phyloP scores from a whole-genome alignment of 371 early-diverging fungal genomes.

The Mucor lusitanicus region DNA sequence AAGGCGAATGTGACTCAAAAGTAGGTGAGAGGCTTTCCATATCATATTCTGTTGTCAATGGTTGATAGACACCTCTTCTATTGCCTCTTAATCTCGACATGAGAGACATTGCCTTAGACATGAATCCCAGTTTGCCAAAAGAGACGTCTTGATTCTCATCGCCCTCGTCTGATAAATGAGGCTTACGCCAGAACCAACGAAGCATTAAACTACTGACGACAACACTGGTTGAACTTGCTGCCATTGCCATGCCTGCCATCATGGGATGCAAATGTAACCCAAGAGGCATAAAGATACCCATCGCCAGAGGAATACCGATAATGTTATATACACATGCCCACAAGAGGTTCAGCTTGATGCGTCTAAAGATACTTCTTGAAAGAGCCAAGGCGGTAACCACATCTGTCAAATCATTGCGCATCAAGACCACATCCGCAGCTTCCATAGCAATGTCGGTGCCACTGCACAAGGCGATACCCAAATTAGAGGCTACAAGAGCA shows the following conservation, averaged over 20 bases:
- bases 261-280: conserved; percentile 87
- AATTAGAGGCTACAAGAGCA: conserved; percentile 87
- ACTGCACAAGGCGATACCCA: conserved; percentile 92
- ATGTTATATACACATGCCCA: conserved; percentile 93
- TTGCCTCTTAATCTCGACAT: neutral
- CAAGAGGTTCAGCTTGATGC: conserved; percentile 83
- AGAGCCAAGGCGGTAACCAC: conserved; percentile 87
- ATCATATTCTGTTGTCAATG: conserved; percentile 16
- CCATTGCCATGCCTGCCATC: conserved; percentile 95
- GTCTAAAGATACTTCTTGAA: conserved; percentile 77
- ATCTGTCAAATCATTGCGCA: conserved; percentile 82
- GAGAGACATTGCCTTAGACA: neutral
- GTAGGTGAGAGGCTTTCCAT: conserved; percentile 8
- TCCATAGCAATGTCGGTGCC: conserved; percentile 97
- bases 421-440: conserved; percentile 86
- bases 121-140: neutral
- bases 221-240: conserved; percentile 88
- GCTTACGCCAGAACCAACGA: conserved; percentile 65
- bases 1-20: neutral
- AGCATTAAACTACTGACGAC: conserved; percentile 87
- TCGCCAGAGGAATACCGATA: conserved; percentile 90
- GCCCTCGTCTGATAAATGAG: conserved; percentile 22
- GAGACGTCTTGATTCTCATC: neutral
- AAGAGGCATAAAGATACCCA: conserved; percentile 89
- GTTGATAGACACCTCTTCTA: conserved; percentile 14